phyloP scores from a whole-genome alignment of 1,139 yeast genomes.

The Nakaseomyces nivariensis region DNA sequence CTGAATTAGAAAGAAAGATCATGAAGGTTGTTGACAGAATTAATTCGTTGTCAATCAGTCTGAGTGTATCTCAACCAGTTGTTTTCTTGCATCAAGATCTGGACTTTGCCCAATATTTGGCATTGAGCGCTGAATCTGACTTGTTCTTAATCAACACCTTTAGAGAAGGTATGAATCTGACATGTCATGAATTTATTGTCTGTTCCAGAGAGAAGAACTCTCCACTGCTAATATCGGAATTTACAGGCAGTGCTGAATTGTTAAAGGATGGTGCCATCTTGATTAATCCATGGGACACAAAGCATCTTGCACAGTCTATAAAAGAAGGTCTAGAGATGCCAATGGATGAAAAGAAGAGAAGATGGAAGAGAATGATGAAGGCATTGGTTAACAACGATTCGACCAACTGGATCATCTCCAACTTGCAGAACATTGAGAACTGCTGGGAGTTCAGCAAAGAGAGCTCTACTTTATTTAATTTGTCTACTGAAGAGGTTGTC shows the following conservation, averaged over 20 bases:
- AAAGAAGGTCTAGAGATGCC: slow-evolving; percentile 55
- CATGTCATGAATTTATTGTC: slow-evolving; percentile 87
- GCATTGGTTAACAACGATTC: slow-evolving; percentile 62
- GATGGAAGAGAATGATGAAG: slow-evolving; percentile 55
- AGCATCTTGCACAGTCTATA: slow-evolving; percentile 53
- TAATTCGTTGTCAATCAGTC: slow-evolving; percentile 62
- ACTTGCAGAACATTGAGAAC: slow-evolving; percentile 41
- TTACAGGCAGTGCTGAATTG: slow-evolving; percentile 85
- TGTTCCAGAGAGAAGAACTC: slow-evolving; percentile 66
- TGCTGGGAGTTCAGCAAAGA: slow-evolving; percentile 58
- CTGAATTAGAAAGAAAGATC: slow-evolving; percentile 59
- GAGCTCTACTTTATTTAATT: slow-evolving; percentile 30
- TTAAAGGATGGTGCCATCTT: slow-evolving; percentile 63
- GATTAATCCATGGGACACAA: slow-evolving; percentile 86
- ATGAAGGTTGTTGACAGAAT: slow-evolving; percentile 76
- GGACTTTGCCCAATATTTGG: slow-evolving; percentile 81
- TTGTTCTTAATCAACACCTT: slow-evolving; percentile 79
- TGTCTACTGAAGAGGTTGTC: slow-evolving; percentile 36
- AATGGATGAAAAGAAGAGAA: slow-evolving; percentile 41
- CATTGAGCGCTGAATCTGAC: slow-evolving; percentile 77
- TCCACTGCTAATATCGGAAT: slow-evolving; percentile 81
- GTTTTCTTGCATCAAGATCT: slow-evolving; percentile 81
- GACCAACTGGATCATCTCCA: slow-evolving; percentile 57
- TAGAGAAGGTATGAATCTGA: slow-evolving; percentile 93
- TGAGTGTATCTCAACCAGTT: slow-evolving; percentile 76